Conservation (phyloP, 805 yeast species). For the Teunomyces cretensis region DNA sequence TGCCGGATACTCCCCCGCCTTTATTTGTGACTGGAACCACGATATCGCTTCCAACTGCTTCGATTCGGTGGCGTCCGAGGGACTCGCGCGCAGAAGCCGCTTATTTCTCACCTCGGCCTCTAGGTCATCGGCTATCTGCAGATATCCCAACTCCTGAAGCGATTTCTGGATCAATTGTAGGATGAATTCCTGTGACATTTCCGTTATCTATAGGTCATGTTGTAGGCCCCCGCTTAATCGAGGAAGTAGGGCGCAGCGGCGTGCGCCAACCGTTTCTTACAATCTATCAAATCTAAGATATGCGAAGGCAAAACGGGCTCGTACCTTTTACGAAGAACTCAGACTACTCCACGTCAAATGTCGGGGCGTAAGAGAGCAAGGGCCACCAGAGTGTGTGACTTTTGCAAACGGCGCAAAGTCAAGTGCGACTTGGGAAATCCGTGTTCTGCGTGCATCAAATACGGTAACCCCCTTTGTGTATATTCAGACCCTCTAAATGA, state of each 20-base stretch:
- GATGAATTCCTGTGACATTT: conserved; percentile 19
- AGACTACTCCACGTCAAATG: neutral
- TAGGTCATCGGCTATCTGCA: conserved; percentile 21
- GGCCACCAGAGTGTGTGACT: conserved; percentile 49
- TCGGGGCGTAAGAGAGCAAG: conserved; percentile 23
- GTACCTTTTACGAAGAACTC: neutral
- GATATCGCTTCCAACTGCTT: conserved; percentile 10
- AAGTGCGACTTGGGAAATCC: conserved; percentile 50
- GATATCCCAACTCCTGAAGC: conserved; percentile 31
- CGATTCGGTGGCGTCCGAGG: conserved; percentile 4
- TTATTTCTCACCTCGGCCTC: conserved; percentile 10
- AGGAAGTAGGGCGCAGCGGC: neutral
- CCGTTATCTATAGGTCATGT: neutral
- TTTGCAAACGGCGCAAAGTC: conserved; percentile 48
- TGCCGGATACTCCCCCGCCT: conserved; percentile 13
- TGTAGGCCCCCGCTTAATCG: neutral
- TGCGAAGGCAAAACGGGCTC: neutral
- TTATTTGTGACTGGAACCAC: conserved; percentile 18
- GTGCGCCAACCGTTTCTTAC: conserved; percentile 7
- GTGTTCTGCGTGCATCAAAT: conserved; percentile 42
- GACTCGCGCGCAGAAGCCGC: conserved; percentile 1
- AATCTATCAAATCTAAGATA: neutral
- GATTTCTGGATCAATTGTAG: conserved; percentile 31
- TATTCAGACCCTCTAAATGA: conserved; percentile 11
- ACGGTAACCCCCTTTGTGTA: conserved; percentile 22